Base-by-base conservation (phyloP, 2,329 filamentous ascomycete genomes). In the Aspergillus sp. region DNA sequence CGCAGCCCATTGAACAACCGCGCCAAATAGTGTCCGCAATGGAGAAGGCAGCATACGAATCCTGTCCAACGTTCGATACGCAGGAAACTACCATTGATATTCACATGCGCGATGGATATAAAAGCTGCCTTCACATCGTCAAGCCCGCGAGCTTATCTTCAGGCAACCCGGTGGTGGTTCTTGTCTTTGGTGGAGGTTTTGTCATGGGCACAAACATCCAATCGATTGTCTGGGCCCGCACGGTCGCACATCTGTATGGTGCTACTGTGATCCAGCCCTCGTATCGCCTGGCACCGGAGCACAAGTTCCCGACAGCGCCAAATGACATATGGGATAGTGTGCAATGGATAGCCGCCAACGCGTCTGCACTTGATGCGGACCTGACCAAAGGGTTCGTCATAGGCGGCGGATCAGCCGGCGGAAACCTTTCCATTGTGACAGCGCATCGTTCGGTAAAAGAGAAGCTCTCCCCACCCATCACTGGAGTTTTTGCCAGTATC, bases 321-420 rank as follows among this genome's bases (percentile, higher is more conserved):
- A 65, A 78, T 24, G 81, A 83, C 62, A 70, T 71, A 20, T 82
- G 75, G 73, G 81, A 83, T 65, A 76, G 74, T 6, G 59, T 82
- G 50, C 69, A 77, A 67, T 83, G 79, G 79, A 71, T 71, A 39
- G 74, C 74, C 12, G 61, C 70, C 14, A 78, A 82, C 57, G 77
- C 79, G 18, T 31, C 56, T 39, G 67, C 20, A 56, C 64, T 82
- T 4, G 75, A 73, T 7, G 77, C 77, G 10, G 75, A 82, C 57
- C 75, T 78, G 0, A 67, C 70, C 5, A 71, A 72, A 12, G 82
- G 81, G 0, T 83, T 84, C 61, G 60, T 84, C n/a, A 58, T 83
- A 12, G 81, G 80, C 16, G 82, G 82, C 0, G 75, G 76, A 1
- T 82, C 78, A 11, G 80, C 82, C 0, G 81, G 81, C 10, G 81